Percentiles rank a stretch among this genome's conserved stretches.
These are phyloP conservation scores for Pseudogymnoascus destructans DNA, from an alignment of 2,329 filamentous ascomycete species.

Conservation along the genomic window DNA sequence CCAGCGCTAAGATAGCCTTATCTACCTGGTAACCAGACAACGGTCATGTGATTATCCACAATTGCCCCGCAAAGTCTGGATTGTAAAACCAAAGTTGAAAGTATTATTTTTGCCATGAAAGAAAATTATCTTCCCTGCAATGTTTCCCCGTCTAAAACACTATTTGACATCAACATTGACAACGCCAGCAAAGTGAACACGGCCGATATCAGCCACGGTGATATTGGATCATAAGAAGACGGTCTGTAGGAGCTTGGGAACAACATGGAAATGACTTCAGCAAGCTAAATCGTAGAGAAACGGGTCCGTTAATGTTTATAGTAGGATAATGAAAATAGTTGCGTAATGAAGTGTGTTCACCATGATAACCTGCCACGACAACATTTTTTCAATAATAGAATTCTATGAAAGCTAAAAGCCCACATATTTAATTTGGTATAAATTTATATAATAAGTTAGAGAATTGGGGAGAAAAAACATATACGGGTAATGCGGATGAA, in stretches of 20 bases:
- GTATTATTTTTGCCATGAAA: background rate
- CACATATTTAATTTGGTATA: background rate
- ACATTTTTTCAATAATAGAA: background rate
- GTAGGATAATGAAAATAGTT: background rate
- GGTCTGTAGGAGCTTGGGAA: background rate
- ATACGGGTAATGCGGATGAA: background rate
- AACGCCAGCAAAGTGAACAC: background rate
- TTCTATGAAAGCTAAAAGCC: background rate
- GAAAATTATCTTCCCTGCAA: background rate
- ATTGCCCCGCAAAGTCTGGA: background rate
- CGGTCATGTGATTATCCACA: conserved; percentile 7
- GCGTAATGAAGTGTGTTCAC: background rate
- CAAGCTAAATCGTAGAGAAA: background rate
- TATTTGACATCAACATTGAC: background rate
- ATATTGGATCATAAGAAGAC: background rate
- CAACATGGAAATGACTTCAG: background rate
- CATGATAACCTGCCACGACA: background rate
- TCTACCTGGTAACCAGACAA: conserved; percentile 4
- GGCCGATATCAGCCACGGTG: background rate
- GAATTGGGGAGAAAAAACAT: background rate
- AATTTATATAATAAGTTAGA: background rate
- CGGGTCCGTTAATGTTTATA: background rate
- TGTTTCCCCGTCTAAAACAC: background rate
- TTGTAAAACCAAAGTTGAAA: background rate
- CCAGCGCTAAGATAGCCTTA: conserved; percentile 4